A percentile compares a stretch with the other conserved stretches of the same genome.
phyloP scores from a whole-genome alignment of 257 asterid species.

The Gentiana macrophylla region DNA sequence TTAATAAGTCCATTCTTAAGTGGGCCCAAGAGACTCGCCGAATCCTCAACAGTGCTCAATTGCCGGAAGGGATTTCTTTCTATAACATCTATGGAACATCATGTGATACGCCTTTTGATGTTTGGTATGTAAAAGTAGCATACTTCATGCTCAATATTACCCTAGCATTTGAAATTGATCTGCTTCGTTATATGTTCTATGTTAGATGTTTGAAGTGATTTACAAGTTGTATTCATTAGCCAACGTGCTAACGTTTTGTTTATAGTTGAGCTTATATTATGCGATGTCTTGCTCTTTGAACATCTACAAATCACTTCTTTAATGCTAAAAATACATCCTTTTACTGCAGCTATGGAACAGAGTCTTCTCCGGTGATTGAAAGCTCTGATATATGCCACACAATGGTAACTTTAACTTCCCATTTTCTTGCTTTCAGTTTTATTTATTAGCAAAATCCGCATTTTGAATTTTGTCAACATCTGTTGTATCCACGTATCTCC shows the following conservation, averaged over 20 bases:
- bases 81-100: slow-evolving; percentile 85
- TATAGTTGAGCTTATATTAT: no score
- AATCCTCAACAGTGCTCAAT: slow-evolving; percentile 39
- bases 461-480: no score
- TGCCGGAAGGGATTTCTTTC: slow-evolving; percentile 62
- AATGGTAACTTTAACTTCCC: slow-evolving; percentile 25
- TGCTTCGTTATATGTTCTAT: no score
- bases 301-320: no score
- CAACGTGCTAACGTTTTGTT: background rate
- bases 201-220: no score
- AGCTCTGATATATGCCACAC: slow-evolving; percentile 66
- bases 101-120: slow-evolving; percentile 75
- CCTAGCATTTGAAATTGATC: background rate
- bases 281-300: no score
- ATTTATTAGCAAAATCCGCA: no score
- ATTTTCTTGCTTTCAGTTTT: background rate
- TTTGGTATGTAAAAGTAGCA: slow-evolving; percentile 37
- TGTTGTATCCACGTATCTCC: no score
- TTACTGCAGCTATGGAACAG: slow-evolving; percentile 74
- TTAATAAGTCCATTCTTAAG: slow-evolving; percentile 50
- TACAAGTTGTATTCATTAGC: no score
- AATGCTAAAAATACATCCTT: background rate
- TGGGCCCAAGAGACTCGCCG: slow-evolving; percentile 74
- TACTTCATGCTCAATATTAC: background rate
- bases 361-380: slow-evolving; percentile 63